Conservation (phyloP, 2,329 filamentous ascomycete genomes). For the Lithohypha guttulata region DNA sequence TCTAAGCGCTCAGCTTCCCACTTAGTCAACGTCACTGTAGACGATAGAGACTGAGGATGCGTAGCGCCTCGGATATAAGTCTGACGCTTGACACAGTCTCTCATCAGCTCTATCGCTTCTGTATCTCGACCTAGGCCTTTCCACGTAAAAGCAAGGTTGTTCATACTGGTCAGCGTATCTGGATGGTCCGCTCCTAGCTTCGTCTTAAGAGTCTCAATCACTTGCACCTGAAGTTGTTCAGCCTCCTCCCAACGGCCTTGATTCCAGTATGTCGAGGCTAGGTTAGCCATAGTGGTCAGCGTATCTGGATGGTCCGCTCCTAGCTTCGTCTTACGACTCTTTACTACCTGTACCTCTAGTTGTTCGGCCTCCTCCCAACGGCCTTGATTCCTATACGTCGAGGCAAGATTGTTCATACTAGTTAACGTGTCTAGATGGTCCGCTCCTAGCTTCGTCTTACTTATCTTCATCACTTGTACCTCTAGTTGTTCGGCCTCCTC, state of each 20-base stretch:
- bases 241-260: slow-evolving; percentile 16
- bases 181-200: slow-evolving; percentile 20
- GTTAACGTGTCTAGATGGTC: slow-evolving; percentile 20
- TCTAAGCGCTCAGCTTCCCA: slow-evolving; percentile 7
- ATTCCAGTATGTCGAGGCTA: slow-evolving; percentile 11
- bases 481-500: slow-evolving; percentile 16
- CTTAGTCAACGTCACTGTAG: slow-evolving; percentile 3
- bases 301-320: slow-evolving; percentile 16
- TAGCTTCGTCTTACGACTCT: slow-evolving; percentile 13
- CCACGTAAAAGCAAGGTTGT: slow-evolving; percentile 16
- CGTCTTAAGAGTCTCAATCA: slow-evolving; percentile 13
- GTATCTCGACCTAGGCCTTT: slow-evolving; percentile 12
- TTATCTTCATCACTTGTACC: slow-evolving; percentile 13
- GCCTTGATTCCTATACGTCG: slow-evolving; percentile 13
- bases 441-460: slow-evolving; percentile 13
- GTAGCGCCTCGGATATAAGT: slow-evolving; percentile 5
- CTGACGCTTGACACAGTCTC: slow-evolving; percentile 3
- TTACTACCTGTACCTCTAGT: slow-evolving; percentile 13
- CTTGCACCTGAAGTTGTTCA: slow-evolving; percentile 12
- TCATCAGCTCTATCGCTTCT: slow-evolving; percentile 16
- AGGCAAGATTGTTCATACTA: slow-evolving; percentile 16
- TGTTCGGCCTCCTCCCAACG: slow-evolving; percentile 18
- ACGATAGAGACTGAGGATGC: slow-evolving; percentile 8
- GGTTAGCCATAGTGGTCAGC: slow-evolving; percentile 15
- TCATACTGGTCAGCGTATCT: slow-evolving; percentile 20